A percentile compares a stretch with the other conserved stretches of the same genome.
Conservation (phyloP, 1,284 basidiomycete species). For the Tilletiaria anomala region DNA sequence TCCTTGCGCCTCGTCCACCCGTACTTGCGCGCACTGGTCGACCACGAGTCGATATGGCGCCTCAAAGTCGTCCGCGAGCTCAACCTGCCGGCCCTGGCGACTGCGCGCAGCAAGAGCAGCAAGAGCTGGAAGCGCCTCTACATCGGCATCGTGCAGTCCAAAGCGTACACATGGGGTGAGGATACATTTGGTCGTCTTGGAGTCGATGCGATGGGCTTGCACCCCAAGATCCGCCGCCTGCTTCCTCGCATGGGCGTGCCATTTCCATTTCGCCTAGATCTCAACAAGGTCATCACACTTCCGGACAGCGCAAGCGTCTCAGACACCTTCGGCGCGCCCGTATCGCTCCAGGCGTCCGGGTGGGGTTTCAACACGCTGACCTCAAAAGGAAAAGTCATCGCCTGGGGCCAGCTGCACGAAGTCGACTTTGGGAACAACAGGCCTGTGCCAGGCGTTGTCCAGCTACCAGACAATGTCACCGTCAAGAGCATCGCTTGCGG, state of each 20-base stretch:
- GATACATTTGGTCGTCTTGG: no score
- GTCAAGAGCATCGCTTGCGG: constrained; percentile 45
- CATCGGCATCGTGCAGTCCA: not conserved
- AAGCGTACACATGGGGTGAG: not conserved
- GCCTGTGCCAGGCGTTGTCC: constrained; percentile 18
- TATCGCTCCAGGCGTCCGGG: constrained; percentile 15
- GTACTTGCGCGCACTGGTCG: not conserved
- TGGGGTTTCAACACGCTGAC: constrained; percentile 20
- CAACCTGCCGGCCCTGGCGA: not conserved
- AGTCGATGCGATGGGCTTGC: no score
- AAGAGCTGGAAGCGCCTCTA: not conserved
- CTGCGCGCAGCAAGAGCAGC: not conserved
- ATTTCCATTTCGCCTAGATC: not conserved
- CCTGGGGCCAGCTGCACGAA: no score
- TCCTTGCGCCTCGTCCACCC: not conserved
- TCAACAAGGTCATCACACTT: not conserved
- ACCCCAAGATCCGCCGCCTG: no score
- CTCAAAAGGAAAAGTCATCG: constrained; percentile 8
- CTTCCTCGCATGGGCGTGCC: no score
- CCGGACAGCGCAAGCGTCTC: not conserved
- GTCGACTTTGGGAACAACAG: no score
- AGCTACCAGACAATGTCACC: constrained; percentile 1
- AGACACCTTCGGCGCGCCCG: constrained; percentile 2
- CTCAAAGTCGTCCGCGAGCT: not conserved
- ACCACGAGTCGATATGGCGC: not conserved